phyloP scores from a whole-genome alignment of 305 asterid genomes.

The Caryopteris hybrid region DNA sequence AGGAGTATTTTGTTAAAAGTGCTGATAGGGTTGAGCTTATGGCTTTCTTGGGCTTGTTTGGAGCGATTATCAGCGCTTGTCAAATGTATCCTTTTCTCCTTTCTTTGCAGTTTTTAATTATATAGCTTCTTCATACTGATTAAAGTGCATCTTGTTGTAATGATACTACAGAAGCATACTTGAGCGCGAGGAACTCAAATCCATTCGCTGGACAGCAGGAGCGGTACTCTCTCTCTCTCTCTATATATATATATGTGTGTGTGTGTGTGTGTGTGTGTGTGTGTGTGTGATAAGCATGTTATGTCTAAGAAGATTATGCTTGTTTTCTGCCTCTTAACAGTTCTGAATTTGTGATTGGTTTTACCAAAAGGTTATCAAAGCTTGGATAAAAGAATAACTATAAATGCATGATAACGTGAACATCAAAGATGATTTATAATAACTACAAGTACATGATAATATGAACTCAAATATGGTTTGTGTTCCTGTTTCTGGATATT shows the following conservation, averaged over 20 bases:
- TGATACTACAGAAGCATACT: constrained; percentile 52
- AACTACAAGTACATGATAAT: too few species aligned
- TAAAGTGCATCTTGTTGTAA: background rate
- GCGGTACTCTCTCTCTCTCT: constrained; percentile 47
- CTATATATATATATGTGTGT: too few species aligned
- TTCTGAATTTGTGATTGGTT: background rate
- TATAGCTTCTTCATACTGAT: background rate
- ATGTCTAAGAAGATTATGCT: background rate
- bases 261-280: too few species aligned
- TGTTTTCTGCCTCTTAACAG: background rate
- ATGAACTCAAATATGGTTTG: too few species aligned
- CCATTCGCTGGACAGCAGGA: constrained; percentile 78
- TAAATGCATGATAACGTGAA: background rate
- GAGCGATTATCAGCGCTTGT: constrained; percentile 78
- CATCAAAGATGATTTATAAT: too few species aligned
- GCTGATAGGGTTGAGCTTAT: constrained; percentile 92
- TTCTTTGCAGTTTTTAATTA: background rate
- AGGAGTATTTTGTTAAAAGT: constrained; percentile 89
- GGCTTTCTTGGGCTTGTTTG: constrained; percentile 95
- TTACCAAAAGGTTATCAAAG: background rate
- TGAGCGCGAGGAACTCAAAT: constrained; percentile 81
- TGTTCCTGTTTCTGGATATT: too few species aligned
- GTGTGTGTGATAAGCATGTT: background rate
- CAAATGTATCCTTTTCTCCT: constrained; percentile 73
- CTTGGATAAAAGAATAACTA: background rate